Evolutionary conservation across 805 yeast species (phyloP).

Genomic region (Yamadazyma tumulicola): DNA sequence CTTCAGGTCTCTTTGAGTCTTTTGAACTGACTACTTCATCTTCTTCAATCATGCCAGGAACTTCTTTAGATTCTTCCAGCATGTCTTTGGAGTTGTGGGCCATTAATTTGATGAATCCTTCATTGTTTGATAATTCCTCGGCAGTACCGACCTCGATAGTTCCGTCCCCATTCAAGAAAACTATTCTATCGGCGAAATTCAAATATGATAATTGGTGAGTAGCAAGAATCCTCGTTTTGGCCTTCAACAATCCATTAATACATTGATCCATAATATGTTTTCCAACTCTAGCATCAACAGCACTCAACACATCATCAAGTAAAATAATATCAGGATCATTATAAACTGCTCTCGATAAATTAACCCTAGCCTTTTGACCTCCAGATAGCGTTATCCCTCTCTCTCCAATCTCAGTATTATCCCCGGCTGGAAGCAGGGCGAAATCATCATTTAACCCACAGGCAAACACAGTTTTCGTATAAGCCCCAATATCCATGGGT

Average conservation of each 20-base stretch:
- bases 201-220: conserved; percentile 34
- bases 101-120: conserved; percentile 24
- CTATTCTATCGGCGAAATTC: conserved; percentile 25
- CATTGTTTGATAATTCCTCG: conserved; percentile 20
- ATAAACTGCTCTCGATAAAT: conserved; percentile 34
- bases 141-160: conserved; percentile 25
- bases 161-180: conserved; percentile 30
- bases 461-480: conserved; percentile 21
- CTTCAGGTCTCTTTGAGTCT: background rate
- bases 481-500: conserved; percentile 18
- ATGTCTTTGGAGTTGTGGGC: conserved; percentile 16
- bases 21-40: background rate
- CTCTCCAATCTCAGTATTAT: conserved; percentile 35
- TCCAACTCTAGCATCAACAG: conserved; percentile 39
- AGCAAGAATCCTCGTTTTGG: conserved; percentile 30
- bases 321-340: conserved; percentile 27
- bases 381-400: conserved; percentile 37
- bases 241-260: conserved; percentile 21
- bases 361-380: conserved; percentile 35
- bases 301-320: conserved; percentile 33
- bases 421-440: conserved; percentile 29
- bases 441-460: conserved; percentile 29
- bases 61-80: conserved; percentile 14
- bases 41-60: conserved; percentile 7
- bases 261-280: conserved; percentile 31